These are phyloP conservation scores for Eleusine indica DNA, from an alignment of 176 grass and related monocot genomes.

Conservation along the genomic window DNA sequence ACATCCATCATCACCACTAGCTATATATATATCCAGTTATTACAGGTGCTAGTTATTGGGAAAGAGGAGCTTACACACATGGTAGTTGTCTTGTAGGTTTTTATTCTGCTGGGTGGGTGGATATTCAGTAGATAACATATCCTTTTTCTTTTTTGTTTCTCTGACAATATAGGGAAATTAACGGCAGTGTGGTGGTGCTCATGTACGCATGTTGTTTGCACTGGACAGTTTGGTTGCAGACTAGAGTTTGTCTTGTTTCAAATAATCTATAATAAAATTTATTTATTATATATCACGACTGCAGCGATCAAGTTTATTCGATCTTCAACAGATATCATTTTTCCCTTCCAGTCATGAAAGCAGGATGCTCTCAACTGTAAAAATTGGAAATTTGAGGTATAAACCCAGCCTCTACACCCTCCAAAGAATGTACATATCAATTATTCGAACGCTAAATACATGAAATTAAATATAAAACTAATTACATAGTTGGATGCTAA, in stretches of 20 bases:
- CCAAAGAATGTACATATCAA: too few relatives aligned
- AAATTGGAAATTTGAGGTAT: too few relatives aligned
- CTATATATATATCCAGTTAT: not conserved
- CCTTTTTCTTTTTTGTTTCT: not conserved
- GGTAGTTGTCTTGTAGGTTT: slow-evolving; percentile 14
- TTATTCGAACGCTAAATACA: too few relatives aligned
- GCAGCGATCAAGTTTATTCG: not conserved
- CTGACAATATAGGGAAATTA: slow-evolving; percentile 3
- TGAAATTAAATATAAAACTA: too few relatives aligned
- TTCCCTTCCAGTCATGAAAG: too few relatives aligned
- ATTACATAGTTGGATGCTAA: too few relatives aligned
- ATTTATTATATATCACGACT: not conserved
- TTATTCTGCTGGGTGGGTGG: not conserved
- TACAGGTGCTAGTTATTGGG: slow-evolving; percentile 24
- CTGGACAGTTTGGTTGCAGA: not conserved
- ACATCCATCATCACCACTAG: not conserved
- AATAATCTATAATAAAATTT: not conserved
- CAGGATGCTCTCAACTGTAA: too few relatives aligned
- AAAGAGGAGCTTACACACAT: not conserved
- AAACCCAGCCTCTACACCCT: too few relatives aligned
- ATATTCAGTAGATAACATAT: slow-evolving; percentile 49
- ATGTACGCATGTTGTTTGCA: slow-evolving; percentile 7
- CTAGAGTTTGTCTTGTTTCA: not conserved
- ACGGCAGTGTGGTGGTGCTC: not conserved
- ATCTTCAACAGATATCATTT: not conserved